A percentile compares a stretch with the other conserved stretches of the same genome.
These are phyloP conservation scores for Tilletia walkeri DNA, from an alignment of 1,284 basidiomycete genomes.

Conservation along the genomic window DNA sequence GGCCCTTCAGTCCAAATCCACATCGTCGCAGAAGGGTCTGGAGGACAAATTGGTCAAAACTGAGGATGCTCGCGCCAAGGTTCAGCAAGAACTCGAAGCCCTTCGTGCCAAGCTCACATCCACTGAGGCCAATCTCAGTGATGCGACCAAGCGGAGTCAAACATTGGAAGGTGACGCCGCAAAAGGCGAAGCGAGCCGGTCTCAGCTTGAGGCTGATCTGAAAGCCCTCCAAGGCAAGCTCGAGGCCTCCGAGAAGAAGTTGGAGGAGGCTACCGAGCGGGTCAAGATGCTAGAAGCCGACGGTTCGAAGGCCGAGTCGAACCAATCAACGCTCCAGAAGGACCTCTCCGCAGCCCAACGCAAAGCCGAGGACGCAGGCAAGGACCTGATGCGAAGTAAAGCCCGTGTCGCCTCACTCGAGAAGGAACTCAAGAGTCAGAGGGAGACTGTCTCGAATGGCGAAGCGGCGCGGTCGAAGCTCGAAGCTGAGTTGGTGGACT, in stretches of 20 bases:
- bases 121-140: too few relatives aligned
- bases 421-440: constrained; percentile 7
- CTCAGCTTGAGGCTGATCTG: neutral
- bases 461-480: constrained; percentile 21
- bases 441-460: constrained; percentile 2
- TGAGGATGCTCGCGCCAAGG: neutral
- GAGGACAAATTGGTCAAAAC: constrained; percentile 1
- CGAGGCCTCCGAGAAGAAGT: neutral
- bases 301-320: too few relatives aligned
- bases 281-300: too few relatives aligned
- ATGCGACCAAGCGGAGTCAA: too few relatives aligned
- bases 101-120: too few relatives aligned
- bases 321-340: neutral
- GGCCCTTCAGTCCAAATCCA: too few relatives aligned
- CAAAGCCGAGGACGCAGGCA: neutral
- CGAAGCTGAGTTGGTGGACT: neutral
- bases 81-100: neutral
- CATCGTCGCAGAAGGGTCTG: neutral
- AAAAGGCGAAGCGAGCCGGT: too few relatives aligned
- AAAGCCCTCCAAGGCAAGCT: constrained; percentile 1
- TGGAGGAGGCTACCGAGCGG: neutral
- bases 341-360: neutral
- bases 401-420: neutral
- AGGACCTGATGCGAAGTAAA: constrained; percentile 6
- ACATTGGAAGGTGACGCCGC: too few relatives aligned